Percentiles rank a stretch among this genome's conserved stretches.
phyloP scores from a whole-genome alignment of 2,329 filamentous ascomycete species.

The Fusarium continuum region DNA sequence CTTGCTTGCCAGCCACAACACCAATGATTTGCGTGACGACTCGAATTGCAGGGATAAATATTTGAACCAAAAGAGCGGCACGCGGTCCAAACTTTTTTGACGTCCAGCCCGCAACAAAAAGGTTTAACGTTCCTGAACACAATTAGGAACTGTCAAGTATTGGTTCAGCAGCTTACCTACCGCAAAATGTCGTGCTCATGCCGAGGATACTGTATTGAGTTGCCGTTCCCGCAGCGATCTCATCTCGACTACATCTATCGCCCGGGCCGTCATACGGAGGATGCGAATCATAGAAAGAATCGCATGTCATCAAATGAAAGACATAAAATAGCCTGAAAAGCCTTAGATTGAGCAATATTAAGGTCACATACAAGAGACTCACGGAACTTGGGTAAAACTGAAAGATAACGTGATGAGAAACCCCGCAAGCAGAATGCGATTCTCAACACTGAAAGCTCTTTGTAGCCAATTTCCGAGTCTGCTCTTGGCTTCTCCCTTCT shows the following conservation, averaged over 20 bases:
- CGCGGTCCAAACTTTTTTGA: constrained; percentile 74
- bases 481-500: constrained; percentile 9
- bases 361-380: constrained; percentile 33
- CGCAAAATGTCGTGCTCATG: constrained; percentile 73
- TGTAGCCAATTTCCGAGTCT: constrained; percentile 25
- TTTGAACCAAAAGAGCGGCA: constrained; percentile 68
- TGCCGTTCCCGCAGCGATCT: constrained; percentile 72
- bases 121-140: constrained; percentile 38
- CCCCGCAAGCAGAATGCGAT: constrained; percentile 64
- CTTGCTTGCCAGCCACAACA: constrained; percentile 66
- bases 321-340: constrained; percentile 63
- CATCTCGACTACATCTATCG: constrained; percentile 67
- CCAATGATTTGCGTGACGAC: constrained; percentile 71
- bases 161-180: constrained; percentile 41
- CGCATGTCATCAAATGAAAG: constrained; percentile 77
- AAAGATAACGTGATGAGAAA: constrained; percentile 66
- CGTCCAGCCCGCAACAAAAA: constrained; percentile 73
- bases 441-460: constrained; percentile 46
- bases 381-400: constrained; percentile 61
- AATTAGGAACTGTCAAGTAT: neutral
- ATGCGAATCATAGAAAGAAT: constrained; percentile 71
- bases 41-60: constrained; percentile 70
- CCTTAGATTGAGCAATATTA: neutral
- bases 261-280: constrained; percentile 57
- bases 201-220: constrained; percentile 71